Percentiles rank a stretch among this genome's conserved stretches.
Evolutionary conservation across 1,139 yeast genomes (phyloP).

Genomic region (Blastobotrys persicus): DNA sequence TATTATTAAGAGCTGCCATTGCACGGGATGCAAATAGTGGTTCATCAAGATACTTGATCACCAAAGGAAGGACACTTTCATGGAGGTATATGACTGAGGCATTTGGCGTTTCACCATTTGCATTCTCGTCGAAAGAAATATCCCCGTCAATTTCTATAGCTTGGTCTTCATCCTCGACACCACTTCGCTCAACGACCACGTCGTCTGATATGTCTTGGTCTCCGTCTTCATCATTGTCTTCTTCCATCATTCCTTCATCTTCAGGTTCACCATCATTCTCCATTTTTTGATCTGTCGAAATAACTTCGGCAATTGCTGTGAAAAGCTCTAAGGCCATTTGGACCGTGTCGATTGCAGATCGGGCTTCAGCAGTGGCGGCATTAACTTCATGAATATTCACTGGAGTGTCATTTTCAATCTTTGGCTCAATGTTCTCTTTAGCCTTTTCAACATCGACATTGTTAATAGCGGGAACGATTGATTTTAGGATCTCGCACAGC

Average conservation of each 20-base stretch:
- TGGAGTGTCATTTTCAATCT: constrained; percentile 44
- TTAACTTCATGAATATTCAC: constrained; percentile 42
- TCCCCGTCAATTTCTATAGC: constrained; percentile 17
- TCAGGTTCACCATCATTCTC: constrained; percentile 18
- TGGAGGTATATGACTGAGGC: constrained; percentile 20
- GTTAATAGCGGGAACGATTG: constrained; percentile 25
- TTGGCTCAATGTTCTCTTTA: constrained; percentile 38
- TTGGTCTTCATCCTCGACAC: constrained; percentile 15
- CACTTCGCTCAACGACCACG: background rate
- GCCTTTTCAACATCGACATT: constrained; percentile 46
- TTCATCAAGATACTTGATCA: constrained; percentile 21
- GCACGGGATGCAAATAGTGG: constrained; percentile 46
- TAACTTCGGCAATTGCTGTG: constrained; percentile 67
- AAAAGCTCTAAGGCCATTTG: constrained; percentile 73
- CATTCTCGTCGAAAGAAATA: constrained; percentile 14
- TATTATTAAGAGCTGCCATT: constrained; percentile 66
- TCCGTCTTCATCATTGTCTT: constrained; percentile 18
- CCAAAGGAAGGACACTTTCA: constrained; percentile 22
- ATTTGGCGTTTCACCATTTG: constrained; percentile 14
- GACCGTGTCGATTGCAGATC: constrained; percentile 54
- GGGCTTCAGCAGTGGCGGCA: constrained; percentile 47
- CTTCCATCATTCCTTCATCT: constrained; percentile 21
- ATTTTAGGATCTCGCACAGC: constrained; percentile 26
- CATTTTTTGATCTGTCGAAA: constrained; percentile 38
- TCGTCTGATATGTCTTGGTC: constrained; percentile 16